A percentile compares a stretch with the other conserved stretches of the same genome.
These are phyloP conservation scores for Tolypocladium endophyticum DNA, from an alignment of 2,329 filamentous ascomycete genomes.

Conservation along the genomic window DNA sequence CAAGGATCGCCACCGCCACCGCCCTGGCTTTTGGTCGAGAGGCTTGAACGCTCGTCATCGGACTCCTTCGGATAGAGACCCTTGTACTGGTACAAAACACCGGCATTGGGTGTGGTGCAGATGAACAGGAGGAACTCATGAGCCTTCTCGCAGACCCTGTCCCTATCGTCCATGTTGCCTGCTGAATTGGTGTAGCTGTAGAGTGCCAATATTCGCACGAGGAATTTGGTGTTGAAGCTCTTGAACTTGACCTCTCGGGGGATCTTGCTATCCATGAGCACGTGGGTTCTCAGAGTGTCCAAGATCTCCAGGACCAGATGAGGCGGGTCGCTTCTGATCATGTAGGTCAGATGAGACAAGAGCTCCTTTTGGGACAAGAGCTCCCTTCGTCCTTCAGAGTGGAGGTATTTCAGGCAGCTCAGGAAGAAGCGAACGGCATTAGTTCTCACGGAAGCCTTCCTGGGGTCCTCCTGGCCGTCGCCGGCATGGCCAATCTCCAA, in stretches of 20 bases:
- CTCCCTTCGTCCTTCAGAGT: conserved; percentile 67
- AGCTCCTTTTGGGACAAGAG: conserved; percentile 73
- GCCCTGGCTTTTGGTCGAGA: conserved; percentile 13
- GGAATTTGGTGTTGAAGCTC: conserved; percentile 63
- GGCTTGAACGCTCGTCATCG: conserved; percentile 30
- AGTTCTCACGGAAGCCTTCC: conserved; percentile 69
- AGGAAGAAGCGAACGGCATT: conserved; percentile 76
- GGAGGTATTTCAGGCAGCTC: conserved; percentile 67
- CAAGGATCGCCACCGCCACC: conserved; percentile 46
- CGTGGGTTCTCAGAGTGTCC: conserved; percentile 54
- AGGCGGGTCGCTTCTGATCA: conserved; percentile 67
- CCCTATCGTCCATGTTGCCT: conserved; percentile 27
- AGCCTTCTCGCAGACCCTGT: conserved; percentile 53
- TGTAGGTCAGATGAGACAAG: conserved; percentile 69
- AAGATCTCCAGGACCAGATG: conserved; percentile 68
- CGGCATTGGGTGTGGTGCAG: conserved; percentile 64
- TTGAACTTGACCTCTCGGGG: conserved; percentile 63
- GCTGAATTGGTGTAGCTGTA: conserved; percentile 49
- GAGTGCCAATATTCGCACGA: conserved; percentile 61
- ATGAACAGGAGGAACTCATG: conserved; percentile 66
- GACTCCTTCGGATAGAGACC: conserved; percentile 78
- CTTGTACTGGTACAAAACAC: conserved; percentile 63
- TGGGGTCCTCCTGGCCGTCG: conserved; percentile 48
- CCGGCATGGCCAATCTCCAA: conserved; percentile 58
- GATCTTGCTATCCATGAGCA: conserved; percentile 67